A percentile compares a stretch with the other conserved stretches of the same genome.
These are phyloP conservation scores for Cornus florida DNA, from an alignment of 148 eudicot genomes.

Conservation along the genomic window DNA sequence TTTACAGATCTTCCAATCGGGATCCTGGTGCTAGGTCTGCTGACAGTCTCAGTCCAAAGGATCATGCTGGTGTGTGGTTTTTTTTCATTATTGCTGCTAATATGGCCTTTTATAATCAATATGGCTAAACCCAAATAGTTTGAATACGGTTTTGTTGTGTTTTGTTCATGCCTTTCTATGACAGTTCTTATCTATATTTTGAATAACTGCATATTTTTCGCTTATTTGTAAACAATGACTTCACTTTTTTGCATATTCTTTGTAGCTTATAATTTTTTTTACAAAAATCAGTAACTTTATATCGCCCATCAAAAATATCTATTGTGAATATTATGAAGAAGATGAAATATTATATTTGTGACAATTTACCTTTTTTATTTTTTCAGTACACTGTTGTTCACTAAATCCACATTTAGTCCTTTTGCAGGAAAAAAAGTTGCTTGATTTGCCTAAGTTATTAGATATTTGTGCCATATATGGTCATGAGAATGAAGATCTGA, in stretches of 20 bases:
- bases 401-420: slow-evolving; percentile 63
- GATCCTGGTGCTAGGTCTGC: slow-evolving; percentile 80
- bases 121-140: neutral
- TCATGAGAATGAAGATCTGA: slow-evolving; percentile 82
- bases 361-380: neutral
- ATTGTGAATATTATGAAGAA: neutral
- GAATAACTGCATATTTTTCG: too few species aligned
- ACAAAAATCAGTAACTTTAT: neutral
- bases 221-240: neutral
- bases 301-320: neutral
- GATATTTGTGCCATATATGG: slow-evolving; percentile 93
- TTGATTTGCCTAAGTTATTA: slow-evolving; percentile 82
- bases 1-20: slow-evolving; percentile 75
- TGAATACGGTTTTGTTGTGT: neutral
- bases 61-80: slow-evolving; percentile 71
- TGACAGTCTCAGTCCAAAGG: slow-evolving; percentile 69
- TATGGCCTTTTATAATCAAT: neutral
- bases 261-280: neutral
- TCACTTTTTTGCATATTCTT: neutral
- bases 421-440: slow-evolving; percentile 91
- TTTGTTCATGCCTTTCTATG: neutral
- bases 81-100: neutral
- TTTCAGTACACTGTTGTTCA: slow-evolving; percentile 31
- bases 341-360: neutral
- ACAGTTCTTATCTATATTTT: neutral